These are phyloP conservation scores for Xylaria sp. DNA, from an alignment of 2,329 filamentous ascomycete genomes.

Conservation along the genomic window DNA sequence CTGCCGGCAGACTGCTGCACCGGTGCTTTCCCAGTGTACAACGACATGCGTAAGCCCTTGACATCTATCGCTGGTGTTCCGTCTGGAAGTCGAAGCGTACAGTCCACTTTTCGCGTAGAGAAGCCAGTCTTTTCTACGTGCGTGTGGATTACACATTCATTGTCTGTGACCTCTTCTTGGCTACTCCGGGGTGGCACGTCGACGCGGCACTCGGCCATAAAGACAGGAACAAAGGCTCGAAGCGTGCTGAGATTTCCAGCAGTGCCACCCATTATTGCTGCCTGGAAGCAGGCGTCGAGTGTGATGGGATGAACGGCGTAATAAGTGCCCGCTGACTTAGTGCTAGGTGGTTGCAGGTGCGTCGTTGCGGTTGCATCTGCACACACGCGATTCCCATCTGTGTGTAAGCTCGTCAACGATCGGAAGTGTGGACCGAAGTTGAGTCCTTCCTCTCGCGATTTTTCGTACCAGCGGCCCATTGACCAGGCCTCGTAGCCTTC, in stretches of 20 bases:
- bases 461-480: slow-evolving; percentile 31
- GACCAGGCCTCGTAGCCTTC: background rate
- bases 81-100: background rate
- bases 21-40: background rate
- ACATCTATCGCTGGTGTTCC: background rate
- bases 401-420: slow-evolving; percentile 20
- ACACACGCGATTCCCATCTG: slow-evolving; percentile 14
- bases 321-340: background rate
- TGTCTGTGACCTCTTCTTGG: background rate
- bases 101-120: background rate
- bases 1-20: background rate
- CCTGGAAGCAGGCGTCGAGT: slow-evolving; percentile 25
- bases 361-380: background rate
- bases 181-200: background rate
- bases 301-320: slow-evolving; percentile 29
- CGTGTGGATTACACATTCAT: background rate
- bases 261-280: slow-evolving; percentile 10
- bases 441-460: slow-evolving; percentile 30
- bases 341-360: background rate
- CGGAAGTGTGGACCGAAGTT: slow-evolving; percentile 36
- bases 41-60: background rate
- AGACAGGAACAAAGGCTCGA: slow-evolving; percentile 13
- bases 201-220: slow-evolving; percentile 11
- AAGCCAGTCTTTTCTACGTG: background rate
- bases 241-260: slow-evolving; percentile 3